Evolutionary conservation across 176 grass and related monocot genomes (phyloP).

Genomic region (Triticum turgidum): DNA sequence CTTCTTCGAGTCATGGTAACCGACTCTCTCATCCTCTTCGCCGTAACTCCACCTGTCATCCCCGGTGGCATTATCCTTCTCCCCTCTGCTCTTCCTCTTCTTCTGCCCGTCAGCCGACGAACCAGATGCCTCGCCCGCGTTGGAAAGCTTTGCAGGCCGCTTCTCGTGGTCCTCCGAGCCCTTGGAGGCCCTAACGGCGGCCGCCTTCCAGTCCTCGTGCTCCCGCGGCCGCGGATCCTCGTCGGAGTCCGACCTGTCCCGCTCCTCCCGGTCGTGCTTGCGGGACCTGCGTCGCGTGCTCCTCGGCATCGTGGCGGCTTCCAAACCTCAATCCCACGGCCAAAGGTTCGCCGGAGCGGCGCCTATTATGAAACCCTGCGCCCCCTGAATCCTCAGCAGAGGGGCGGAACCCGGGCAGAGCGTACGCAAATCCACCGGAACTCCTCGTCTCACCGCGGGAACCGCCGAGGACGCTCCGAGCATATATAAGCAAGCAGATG

Average conservation of each 20-base stretch:
- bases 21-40: background rate
- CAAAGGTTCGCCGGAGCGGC: background rate
- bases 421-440: background rate
- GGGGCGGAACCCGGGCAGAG: background rate
- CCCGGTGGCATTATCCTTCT: background rate
- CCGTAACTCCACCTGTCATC: background rate
- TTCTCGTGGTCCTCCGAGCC: conserved; percentile 5
- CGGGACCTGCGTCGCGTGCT: conserved; percentile 21
- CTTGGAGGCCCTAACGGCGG: background rate
- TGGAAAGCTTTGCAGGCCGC: background rate
- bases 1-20: conserved; percentile 20
- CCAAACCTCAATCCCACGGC: background rate
- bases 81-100: conserved; percentile 29
- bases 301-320: conserved; percentile 29
- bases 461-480: background rate
- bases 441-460: background rate
- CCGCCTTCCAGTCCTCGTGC: background rate
- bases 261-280: conserved; percentile 30
- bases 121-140: background rate
- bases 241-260: conserved; percentile 25
- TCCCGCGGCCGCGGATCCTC: background rate
- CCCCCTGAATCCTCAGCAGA: background rate
- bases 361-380: background rate
- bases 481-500: background rate
- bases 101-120: background rate